Evolutionary conservation across 345 rosid genomes (phyloP).

Genomic region (Adansonia digitata): DNA sequence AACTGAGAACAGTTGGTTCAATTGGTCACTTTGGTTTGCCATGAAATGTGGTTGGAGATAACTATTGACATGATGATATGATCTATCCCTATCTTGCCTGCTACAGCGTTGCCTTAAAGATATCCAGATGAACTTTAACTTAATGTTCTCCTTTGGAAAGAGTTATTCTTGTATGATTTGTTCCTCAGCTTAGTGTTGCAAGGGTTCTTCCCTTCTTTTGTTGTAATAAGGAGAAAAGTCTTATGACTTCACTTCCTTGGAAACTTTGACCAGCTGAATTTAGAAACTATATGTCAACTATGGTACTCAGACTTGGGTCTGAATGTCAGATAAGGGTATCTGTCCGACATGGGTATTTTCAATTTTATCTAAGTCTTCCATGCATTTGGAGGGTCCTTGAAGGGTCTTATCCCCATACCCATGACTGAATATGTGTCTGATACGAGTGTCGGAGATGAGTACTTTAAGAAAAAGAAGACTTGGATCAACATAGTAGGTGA

Average conservation of each 20-base stretch:
- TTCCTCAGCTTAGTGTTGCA: background rate
- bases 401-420: too few relatives aligned
- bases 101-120: background rate
- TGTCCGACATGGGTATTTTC: too few relatives aligned
- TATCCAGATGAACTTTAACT: background rate
- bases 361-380: too few relatives aligned
- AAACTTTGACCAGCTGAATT: constrained; percentile 3
- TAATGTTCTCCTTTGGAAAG: background rate
- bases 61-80: background rate
- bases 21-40: background rate
- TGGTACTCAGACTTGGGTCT: too few relatives aligned
- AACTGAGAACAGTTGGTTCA: background rate
- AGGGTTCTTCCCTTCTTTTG: background rate
- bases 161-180: background rate
- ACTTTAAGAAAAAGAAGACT: too few relatives aligned
- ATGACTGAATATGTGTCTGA: too few relatives aligned
- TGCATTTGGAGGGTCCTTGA: too few relatives aligned
- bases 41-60: background rate
- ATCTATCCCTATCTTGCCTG: background rate
- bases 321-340: too few relatives aligned
- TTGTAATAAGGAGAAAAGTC: background rate
- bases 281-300: background rate
- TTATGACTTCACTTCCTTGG: background rate
- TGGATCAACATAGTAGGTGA: too few relatives aligned
- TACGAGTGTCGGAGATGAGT: too few relatives aligned